Percentiles rank a stretch among this genome's conserved stretches.
phyloP scores from a whole-genome alignment of 208 protist species.

The Phytomonas sp. region DNA sequence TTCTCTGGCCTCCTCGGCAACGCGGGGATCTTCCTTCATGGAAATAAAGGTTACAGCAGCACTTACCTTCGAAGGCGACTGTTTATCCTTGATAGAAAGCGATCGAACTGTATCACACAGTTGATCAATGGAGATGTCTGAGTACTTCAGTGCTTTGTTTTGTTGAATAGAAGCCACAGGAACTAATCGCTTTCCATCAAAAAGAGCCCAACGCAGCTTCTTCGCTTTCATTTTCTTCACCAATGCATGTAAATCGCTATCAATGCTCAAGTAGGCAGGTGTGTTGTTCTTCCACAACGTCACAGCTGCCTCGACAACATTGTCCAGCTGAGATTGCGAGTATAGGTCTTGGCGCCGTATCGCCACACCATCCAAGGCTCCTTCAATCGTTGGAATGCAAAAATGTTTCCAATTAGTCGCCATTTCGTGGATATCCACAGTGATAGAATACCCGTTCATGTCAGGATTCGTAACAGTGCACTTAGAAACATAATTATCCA shows the following conservation, averaged over 20 bases:
- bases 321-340: slow-evolving; percentile 22
- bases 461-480: slow-evolving; percentile 29
- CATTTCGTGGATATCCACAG: slow-evolving; percentile 44
- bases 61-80: background rate
- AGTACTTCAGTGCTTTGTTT: slow-evolving; percentile 16
- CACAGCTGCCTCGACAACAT: slow-evolving; percentile 39
- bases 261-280: slow-evolving; percentile 36
- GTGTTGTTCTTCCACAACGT: slow-evolving; percentile 61
- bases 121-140: slow-evolving; percentile 25
- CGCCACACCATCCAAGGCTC: slow-evolving; percentile 42
- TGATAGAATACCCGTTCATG: slow-evolving; percentile 39
- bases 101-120: slow-evolving; percentile 27
- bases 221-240: slow-evolving; percentile 34
- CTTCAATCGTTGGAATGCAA: slow-evolving; percentile 24
- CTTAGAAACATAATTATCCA: slow-evolving; percentile 54
- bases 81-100: slow-evolving; percentile 17
- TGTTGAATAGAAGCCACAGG: slow-evolving; percentile 27
- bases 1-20: slow-evolving; percentile 23
- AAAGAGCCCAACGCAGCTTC: slow-evolving; percentile 27
- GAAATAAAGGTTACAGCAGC: slow-evolving; percentile 9
- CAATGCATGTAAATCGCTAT: slow-evolving; percentile 33
- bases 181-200: slow-evolving; percentile 38
- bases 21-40: slow-evolving; percentile 10
- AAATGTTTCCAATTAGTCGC: slow-evolving; percentile 28
- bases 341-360: slow-evolving; percentile 47